Base-by-base conservation (phyloP, 139 green algal genomes). In the Chlorella ohadii region DNA sequence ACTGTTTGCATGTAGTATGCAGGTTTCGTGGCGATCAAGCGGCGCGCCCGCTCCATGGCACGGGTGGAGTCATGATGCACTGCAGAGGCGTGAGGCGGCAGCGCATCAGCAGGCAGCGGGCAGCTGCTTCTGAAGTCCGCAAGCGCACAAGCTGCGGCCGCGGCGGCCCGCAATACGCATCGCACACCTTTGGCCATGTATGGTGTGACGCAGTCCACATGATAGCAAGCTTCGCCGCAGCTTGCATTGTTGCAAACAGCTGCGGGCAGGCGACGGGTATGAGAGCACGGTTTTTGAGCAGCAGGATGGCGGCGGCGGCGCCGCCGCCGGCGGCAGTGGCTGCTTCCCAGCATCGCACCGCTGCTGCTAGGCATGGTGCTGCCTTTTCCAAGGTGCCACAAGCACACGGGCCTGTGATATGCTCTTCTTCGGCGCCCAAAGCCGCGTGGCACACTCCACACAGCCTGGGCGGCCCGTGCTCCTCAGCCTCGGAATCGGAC, bases 1-100 rank as follows among this genome's bases (percentile, higher is more conserved):
- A 59, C 51, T 59, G 51, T 59, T 59, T 59, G 51, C 76, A 82
- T 72, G 76, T 72, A 82, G 36, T 72, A 72, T 0, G 59, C 57
- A 3, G 76, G 76, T 5, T n/a, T 56, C 7, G 0, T 31, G 13
- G 64, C 20, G 34, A 82, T 28, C 15, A 72, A 13, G 47, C 76
- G 56, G 59, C 74, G 74, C 20, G 74, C 74, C 11, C 74, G 57
- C 55, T 81, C 74, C 51, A 47, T 67, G 33, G 55, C 74, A 13
- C 74, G 33, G 0, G 74, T 78, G 6, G 72, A 67, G 34, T 81
- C 74, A 17, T 81, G 55, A 27, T 67, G 74, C 3, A 81, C 51
- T 81, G 27, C 55, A 27, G 44, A n/a, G n/a, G n/a, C 44, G 44
- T 51, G 44, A 9, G 44, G 44, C 44, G 44, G 7, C 44, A 51